phyloP scores from a whole-genome alignment of 306 rosid genomes.

The Corylus heterophylla region DNA sequence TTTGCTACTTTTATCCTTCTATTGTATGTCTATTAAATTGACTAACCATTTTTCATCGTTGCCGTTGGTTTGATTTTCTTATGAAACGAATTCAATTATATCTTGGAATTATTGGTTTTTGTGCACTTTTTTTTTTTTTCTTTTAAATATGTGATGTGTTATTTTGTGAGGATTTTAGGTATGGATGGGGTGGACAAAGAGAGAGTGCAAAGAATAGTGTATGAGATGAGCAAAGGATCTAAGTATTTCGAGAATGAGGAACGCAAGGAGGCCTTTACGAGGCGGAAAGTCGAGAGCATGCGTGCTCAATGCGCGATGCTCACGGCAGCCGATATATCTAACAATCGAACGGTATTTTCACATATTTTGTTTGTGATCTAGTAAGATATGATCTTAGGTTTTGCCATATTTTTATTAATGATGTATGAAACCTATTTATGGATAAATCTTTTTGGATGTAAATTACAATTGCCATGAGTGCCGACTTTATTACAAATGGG shows the following conservation, averaged over 20 bases:
- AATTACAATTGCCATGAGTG: neutral
- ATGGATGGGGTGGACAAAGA: slow-evolving; percentile 97
- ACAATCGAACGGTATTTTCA: slow-evolving; percentile 51
- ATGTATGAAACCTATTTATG: neutral
- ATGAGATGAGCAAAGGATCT: slow-evolving; percentile 96
- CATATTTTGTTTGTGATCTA: too few relatives aligned
- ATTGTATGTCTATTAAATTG: neutral
- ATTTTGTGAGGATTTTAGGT: slow-evolving; percentile 42
- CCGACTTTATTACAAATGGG: neutral
- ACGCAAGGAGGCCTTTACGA: slow-evolving; percentile 74
- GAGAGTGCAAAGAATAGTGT: slow-evolving; percentile 78
- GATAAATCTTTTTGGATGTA: neutral
- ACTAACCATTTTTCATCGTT: neutral
- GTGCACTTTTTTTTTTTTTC: neutral
- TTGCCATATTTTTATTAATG: too few relatives aligned
- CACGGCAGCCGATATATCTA: slow-evolving; percentile 48
- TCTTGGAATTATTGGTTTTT: neutral
- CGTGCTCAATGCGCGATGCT: slow-evolving; percentile 57
- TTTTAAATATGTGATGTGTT: neutral
- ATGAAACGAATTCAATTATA: neutral
- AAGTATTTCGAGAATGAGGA: slow-evolving; percentile 85
- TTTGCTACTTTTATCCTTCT: neutral
- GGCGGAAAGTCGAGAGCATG: slow-evolving; percentile 69
- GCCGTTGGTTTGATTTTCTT: neutral
- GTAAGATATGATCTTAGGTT: too few relatives aligned